These are phyloP conservation scores for Aplosporella prunicola DNA, from an alignment of 2,329 filamentous ascomycete genomes.

Conservation along the genomic window DNA sequence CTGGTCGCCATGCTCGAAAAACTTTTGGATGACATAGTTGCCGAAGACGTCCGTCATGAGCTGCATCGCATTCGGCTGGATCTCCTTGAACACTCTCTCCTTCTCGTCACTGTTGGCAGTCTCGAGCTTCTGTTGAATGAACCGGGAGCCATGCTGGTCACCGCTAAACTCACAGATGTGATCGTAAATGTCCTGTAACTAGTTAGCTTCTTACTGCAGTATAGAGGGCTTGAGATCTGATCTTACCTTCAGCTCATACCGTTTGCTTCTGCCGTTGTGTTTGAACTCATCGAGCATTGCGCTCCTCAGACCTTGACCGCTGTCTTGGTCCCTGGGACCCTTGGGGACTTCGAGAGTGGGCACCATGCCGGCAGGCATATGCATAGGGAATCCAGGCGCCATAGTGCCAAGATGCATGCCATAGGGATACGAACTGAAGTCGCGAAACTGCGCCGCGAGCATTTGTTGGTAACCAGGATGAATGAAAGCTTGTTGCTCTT, in stretches of 20 bases:
- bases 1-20: constrained; percentile 93
- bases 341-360: constrained; percentile 31
- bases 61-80: constrained; percentile 72
- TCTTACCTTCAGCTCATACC: constrained; percentile 67
- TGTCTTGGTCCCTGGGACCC: constrained; percentile 47
- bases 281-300: constrained; percentile 71
- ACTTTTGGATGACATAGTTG: constrained; percentile 96
- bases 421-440: constrained; percentile 18
- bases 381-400: constrained; percentile 27
- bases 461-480: constrained; percentile 16
- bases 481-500: constrained; percentile 26
- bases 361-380: constrained; percentile 27
- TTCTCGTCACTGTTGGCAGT: constrained; percentile 94
- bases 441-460: constrained; percentile 25
- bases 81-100: constrained; percentile 79
- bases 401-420: constrained; percentile 13
- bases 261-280: constrained; percentile 60
- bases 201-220: neutral
- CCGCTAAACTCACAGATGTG: constrained; percentile 91
- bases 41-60: constrained; percentile 96
- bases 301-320: constrained; percentile 56
- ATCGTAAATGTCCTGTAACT: constrained; percentile 63
- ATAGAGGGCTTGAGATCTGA: neutral
- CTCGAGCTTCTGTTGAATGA: constrained; percentile 88
- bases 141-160: constrained; percentile 89